Conservation (phyloP, 1,284 basidiomycete genomes). For the Bondarzewia mesenterica region DNA sequence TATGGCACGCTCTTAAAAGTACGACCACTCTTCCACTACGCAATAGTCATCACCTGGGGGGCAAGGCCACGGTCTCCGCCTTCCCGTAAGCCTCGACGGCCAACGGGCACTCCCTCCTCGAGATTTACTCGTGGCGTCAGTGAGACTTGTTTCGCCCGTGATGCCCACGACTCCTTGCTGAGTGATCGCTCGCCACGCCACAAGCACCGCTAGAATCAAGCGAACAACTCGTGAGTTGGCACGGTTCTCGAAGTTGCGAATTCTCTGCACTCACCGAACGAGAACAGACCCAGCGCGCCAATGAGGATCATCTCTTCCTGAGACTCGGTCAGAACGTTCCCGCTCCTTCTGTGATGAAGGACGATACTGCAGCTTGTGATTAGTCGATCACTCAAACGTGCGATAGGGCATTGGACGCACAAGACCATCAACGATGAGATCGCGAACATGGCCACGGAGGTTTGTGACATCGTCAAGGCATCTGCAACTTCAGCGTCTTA, state of each 20-base stretch:
- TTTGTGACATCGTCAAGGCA: conserved; percentile 62
- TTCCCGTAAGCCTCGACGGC: conserved; percentile 24
- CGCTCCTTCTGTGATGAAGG: conserved; percentile 53
- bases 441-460: conserved; percentile 59
- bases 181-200: conserved; percentile 22
- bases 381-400: neutral
- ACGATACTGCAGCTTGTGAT: conserved; percentile 25
- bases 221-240: too few species aligned
- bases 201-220: conserved; percentile 20
- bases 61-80: conserved; percentile 42
- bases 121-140: conserved; percentile 6
- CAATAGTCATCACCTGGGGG: conserved; percentile 53
- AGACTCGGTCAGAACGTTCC: conserved; percentile 47
- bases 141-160: neutral
- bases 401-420: conserved; percentile 33
- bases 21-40: conserved; percentile 65
- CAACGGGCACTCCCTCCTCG: conserved; percentile 12
- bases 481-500: conserved; percentile 30
- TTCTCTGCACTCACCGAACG: conserved; percentile 66
- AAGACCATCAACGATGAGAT: conserved; percentile 53
- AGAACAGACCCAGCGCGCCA: conserved; percentile 59
- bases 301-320: conserved; percentile 70
- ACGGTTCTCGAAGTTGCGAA: too few species aligned
- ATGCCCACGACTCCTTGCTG: conserved; percentile 5
- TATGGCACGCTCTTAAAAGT: conserved; percentile 31